Conservation (phyloP, 306 rosid species). For the Elaeagnus macrophylla region DNA sequence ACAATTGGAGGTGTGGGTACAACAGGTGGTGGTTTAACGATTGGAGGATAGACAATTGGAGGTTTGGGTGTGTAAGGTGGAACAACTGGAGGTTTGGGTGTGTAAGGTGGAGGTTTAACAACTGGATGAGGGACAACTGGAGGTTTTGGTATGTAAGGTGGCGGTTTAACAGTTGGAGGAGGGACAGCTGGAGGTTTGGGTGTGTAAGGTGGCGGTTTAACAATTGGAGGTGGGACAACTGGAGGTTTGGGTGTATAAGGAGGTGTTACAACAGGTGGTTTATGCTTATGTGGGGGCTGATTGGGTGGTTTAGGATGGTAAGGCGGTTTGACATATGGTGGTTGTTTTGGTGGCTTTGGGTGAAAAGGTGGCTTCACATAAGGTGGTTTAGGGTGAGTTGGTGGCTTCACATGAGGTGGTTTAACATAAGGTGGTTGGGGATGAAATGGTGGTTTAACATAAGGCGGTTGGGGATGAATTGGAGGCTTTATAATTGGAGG, state of each 20-base stretch:
- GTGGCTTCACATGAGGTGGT: constrained; percentile 14
- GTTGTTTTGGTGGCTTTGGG: not conserved
- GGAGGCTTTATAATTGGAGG: not conserved
- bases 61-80: no score
- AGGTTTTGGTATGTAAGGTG: constrained; percentile 18
- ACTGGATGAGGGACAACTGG: no score
- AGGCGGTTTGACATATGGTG: not conserved
- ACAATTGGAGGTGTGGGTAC: no score
- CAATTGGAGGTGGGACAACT: constrained; percentile 11
- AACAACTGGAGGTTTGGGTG: no score
- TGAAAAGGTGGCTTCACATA: not conserved
- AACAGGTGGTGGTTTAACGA: no score
- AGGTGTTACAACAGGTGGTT: not conserved
- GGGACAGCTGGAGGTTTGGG: constrained; percentile 12
- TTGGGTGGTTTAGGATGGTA: no score
- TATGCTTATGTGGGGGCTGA: not conserved
- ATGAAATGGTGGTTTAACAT: constrained; percentile 15
- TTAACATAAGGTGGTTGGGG: constrained; percentile 12
- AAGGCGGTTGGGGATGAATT: constrained; percentile 3
- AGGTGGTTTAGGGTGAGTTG: not conserved
- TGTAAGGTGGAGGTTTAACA: no score
- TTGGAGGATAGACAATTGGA: no score
- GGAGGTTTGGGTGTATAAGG: constrained; percentile 16
- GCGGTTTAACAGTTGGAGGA: not conserved
- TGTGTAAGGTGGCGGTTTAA: constrained; percentile 18